Conservation (phyloP, 345 rosid species). For the Passiflora organensis region DNA sequence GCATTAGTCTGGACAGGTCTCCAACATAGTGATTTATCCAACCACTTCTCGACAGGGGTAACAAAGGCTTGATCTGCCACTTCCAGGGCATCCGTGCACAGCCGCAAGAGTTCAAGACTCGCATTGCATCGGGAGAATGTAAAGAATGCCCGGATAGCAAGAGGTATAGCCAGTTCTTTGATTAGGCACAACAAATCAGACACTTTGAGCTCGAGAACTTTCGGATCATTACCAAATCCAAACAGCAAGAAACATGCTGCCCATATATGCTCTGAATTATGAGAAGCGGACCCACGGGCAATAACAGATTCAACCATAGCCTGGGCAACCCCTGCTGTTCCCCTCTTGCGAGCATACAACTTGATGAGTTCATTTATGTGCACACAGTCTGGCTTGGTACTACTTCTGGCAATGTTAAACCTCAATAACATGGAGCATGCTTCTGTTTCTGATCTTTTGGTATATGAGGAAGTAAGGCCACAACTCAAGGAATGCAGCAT, state of each 20-base stretch:
- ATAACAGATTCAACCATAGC: slow-evolving; percentile 74
- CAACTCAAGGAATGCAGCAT: slow-evolving; percentile 56
- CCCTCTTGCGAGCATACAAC: slow-evolving; percentile 60
- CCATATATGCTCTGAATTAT: slow-evolving; percentile 75
- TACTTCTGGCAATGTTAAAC: slow-evolving; percentile 72
- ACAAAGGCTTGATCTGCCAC: slow-evolving; percentile 80
- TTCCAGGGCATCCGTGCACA: slow-evolving; percentile 83
- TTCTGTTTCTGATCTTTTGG: slow-evolving; percentile 67
- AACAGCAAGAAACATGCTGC: slow-evolving; percentile 70
- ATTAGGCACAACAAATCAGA: slow-evolving; percentile 53
- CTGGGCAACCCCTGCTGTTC: slow-evolving; percentile 40
- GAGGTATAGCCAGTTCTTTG: slow-evolving; percentile 64
- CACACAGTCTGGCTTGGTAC: slow-evolving; percentile 53
- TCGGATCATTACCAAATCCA: slow-evolving; percentile 67
- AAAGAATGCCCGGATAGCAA: slow-evolving; percentile 66
- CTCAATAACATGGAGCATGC: slow-evolving; percentile 78
- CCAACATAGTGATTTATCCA: slow-evolving; percentile 85
- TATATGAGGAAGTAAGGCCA: slow-evolving; percentile 55
- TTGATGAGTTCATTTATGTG: slow-evolving; percentile 63
- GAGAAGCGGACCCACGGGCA: slow-evolving; percentile 47
- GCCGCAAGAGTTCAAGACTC: slow-evolving; percentile 73
- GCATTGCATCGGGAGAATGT: slow-evolving; percentile 78
- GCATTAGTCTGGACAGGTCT: slow-evolving; percentile 81
- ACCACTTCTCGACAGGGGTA: slow-evolving; percentile 79
- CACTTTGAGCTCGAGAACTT: slow-evolving; percentile 58